Evolutionary conservation across 2,329 filamentous ascomycete genomes (phyloP).

Genomic region (Aspergillus sergii): DNA sequence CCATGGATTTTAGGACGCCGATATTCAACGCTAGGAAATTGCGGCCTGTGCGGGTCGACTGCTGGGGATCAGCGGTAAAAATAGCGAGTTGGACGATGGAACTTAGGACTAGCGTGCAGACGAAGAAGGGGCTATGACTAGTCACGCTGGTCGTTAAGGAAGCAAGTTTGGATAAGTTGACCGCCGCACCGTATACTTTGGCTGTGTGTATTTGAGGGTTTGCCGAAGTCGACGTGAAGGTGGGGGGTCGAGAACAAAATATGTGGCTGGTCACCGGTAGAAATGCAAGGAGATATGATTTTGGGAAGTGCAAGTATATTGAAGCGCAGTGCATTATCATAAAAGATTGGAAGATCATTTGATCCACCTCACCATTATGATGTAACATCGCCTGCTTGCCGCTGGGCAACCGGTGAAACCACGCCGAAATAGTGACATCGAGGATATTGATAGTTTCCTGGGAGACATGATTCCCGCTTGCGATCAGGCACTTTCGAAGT

Average conservation of each 20-base stretch:
- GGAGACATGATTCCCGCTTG: background rate
- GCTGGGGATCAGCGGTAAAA: background rate
- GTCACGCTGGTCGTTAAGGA: slow-evolving; percentile 3
- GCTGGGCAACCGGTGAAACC: slow-evolving; percentile 7
- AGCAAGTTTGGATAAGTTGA: slow-evolving; percentile 5
- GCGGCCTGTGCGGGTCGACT: background rate
- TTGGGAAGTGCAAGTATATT: slow-evolving; percentile 13
- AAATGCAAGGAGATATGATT: slow-evolving; percentile 5
- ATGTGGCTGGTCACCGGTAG: slow-evolving; percentile 6
- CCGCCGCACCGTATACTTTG: background rate
- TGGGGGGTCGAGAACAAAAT: slow-evolving; percentile 4
- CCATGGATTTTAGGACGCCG: slow-evolving; percentile 10
- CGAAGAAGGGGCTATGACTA: slow-evolving; percentile 13
- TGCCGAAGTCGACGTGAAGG: background rate
- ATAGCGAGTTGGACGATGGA: slow-evolving; percentile 13
- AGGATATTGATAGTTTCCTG: background rate
- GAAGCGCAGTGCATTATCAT: slow-evolving; percentile 15
- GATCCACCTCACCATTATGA: slow-evolving; percentile 3
- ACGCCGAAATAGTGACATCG: slow-evolving; percentile 4
- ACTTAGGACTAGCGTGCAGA: slow-evolving; percentile 9
- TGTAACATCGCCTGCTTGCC: background rate
- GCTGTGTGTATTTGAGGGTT: slow-evolving; percentile 6
- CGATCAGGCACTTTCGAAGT: slow-evolving; percentile 11
- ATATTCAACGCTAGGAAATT: slow-evolving; percentile 9
- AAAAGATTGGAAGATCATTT: slow-evolving; percentile 8